These are phyloP conservation scores for Marasmius sp. DNA, from an alignment of 1,284 basidiomycete species.

Conservation along the genomic window DNA sequence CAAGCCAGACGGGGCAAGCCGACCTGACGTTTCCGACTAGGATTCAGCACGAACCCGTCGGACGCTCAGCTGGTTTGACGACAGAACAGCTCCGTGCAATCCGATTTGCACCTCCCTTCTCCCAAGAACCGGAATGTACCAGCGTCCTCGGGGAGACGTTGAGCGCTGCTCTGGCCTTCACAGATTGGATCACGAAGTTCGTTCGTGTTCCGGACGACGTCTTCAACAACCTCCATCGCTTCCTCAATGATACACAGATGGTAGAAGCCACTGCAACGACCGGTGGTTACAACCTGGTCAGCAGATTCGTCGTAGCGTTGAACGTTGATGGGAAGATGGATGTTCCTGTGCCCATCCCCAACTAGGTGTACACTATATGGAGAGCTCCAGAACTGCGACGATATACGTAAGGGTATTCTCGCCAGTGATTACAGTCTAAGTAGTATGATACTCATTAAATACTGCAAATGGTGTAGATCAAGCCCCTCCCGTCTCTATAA, in stretches of 20 bases:
- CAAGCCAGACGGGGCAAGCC: neutral
- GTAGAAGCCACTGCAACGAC: slow-evolving; percentile 42
- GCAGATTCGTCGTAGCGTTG: slow-evolving; percentile 38
- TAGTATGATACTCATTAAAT: neutral
- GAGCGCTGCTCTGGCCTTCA: slow-evolving; percentile 34
- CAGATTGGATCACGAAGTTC: slow-evolving; percentile 37
- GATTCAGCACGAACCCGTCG: slow-evolving; percentile 42
- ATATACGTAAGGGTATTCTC: too few species aligned
- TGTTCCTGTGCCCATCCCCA: slow-evolving; percentile 36
- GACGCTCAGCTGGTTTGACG: slow-evolving; percentile 37
- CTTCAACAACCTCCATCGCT: slow-evolving; percentile 32
- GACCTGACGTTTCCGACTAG: slow-evolving; percentile 17
- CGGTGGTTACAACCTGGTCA: slow-evolving; percentile 41
- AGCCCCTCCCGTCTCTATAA: slow-evolving; percentile 33
- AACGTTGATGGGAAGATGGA: slow-evolving; percentile 40
- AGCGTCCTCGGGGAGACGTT: slow-evolving; percentile 27
- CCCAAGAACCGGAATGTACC: slow-evolving; percentile 14
- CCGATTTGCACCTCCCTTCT: slow-evolving; percentile 31
- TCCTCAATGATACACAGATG: slow-evolving; percentile 37
- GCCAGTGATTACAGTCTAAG: too few species aligned
- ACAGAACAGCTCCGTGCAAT: slow-evolving; percentile 36
- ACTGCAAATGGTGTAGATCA: neutral
- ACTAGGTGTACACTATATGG: slow-evolving; percentile 3
- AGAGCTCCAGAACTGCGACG: too few species aligned
- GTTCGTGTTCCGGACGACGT: slow-evolving; percentile 36